Evolutionary conservation across 148 eudicot species (phyloP), one percentile per base, ranked within the genome.

Genomic region (Amaranthus hypochondriacus): DNA sequence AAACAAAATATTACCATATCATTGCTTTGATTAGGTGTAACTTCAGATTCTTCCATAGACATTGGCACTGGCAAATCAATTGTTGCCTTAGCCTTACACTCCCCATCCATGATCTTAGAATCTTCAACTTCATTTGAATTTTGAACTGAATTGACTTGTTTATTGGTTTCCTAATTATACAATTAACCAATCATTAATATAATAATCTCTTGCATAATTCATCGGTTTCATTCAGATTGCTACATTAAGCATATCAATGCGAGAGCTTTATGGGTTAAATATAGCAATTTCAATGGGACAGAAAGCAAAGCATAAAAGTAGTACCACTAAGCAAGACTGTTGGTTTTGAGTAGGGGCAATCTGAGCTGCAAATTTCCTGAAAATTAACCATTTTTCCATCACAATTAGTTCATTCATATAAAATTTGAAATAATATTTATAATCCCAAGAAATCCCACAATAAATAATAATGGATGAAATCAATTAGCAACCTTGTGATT

Each of bases 11-110:
- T 62, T 79, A 87, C 90, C 88, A 75, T 83, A 48, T 85, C 81
- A 77, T 75, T 78, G 59, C 68, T 75, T 11, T 75, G 82, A 81
- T 57, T 75, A 12, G 60, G 42, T 21, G 59, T 68, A 70, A 72
- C 65, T 52, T 74, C 80, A 48, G 75, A 60, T 68, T 79, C 79
- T 52, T 85, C 90, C 75, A 83, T 71, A 15, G 84, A 77, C 88
- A 87, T 85, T 66, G 88, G 86, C 18, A 76, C 82, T 11, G 88
- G 83, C 28, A 82, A 76, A 75, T 87, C 88, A 49, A 43, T 21
- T 15, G 51, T 49, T 18, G 67, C 65, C 43, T 28, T 28, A 28
- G 72, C 63, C 68, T 72, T 73, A 49, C 66, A 61, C 46, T 77
- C 84, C 46, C 72, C 81, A 75, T 86, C 86, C 50, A 54, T 62